Conservation (phyloP, 306 rosid species). For the cucumber (Cucumis sativus) region DNA sequence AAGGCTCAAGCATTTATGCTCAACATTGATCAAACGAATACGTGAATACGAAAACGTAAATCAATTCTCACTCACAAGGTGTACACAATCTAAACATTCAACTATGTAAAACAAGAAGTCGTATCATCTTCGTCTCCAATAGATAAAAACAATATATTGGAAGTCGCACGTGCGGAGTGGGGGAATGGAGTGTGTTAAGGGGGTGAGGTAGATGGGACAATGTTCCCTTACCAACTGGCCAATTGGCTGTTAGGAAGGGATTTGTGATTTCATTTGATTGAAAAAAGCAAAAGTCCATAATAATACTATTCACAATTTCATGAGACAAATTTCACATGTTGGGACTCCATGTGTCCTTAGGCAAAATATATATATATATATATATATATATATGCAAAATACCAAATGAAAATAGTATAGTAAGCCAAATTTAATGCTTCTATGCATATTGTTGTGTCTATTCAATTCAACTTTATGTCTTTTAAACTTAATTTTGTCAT, state of each 20-base stretch:
- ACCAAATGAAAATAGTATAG: background rate
- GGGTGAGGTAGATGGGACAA: constrained; percentile 34
- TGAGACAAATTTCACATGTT: background rate
- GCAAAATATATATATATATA: background rate
- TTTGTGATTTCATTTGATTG: background rate
- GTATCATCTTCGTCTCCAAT: background rate
- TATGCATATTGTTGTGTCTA: background rate
- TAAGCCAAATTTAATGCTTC: background rate
- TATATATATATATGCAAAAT: no score
- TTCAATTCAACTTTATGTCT: background rate
- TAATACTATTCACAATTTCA: background rate
- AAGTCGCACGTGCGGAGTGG: constrained; percentile 26
- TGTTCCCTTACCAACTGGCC: constrained; percentile 43
- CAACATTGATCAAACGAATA: no score
- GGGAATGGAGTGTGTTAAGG: constrained; percentile 6
- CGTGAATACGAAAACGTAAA: no score
- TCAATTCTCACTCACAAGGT: no score
- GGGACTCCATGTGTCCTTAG: background rate
- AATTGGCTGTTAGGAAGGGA: background rate
- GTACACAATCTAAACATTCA: background rate
- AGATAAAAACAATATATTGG: background rate
- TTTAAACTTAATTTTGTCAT: constrained; percentile 2
- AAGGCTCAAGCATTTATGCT: no score
- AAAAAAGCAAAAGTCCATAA: background rate
- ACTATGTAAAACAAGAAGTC: background rate